phyloP scores from a whole-genome alignment of 202 grass and related monocot species.

The Zoysia matrella region DNA sequence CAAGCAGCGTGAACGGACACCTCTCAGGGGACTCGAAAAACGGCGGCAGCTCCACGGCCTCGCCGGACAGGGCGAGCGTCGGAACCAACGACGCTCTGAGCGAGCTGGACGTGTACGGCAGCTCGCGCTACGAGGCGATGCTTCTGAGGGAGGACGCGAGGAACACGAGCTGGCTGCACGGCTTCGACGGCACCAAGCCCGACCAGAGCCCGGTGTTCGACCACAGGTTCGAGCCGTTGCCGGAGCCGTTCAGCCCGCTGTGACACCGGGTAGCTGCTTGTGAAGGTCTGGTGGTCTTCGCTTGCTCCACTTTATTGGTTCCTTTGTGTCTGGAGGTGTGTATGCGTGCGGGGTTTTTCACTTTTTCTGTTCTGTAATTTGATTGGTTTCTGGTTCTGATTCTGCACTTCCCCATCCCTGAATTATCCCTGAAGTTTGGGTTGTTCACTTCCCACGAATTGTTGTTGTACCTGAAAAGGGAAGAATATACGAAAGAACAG shows the following conservation, averaged over 20 bases:
- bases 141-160: slow-evolving; percentile 77
- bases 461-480: too few relatives aligned
- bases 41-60: slow-evolving; percentile 54
- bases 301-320: background rate
- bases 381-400: slow-evolving; percentile 8
- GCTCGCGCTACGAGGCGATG: slow-evolving; percentile 79
- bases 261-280: slow-evolving; percentile 35
- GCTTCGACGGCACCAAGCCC: slow-evolving; percentile 64
- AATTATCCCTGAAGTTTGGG: slow-evolving; percentile 24
- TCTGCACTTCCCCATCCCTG: background rate
- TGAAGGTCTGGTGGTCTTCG: slow-evolving; percentile 36
- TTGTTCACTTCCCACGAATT: too few relatives aligned
- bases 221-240: slow-evolving; percentile 89
- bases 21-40: slow-evolving; percentile 60
- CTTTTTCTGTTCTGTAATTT: slow-evolving; percentile 37
- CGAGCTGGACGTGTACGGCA: slow-evolving; percentile 82
- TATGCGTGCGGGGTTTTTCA: slow-evolving; percentile 7
- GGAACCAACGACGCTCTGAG: slow-evolving; percentile 66
- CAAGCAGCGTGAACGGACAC: slow-evolving; percentile 56
- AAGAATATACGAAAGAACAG: too few relatives aligned
- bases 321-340: slow-evolving; percentile 25
- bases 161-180: slow-evolving; percentile 88
- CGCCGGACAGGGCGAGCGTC: slow-evolving; percentile 63
- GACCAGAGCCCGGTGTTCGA: slow-evolving; percentile 88
- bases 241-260: slow-evolving; percentile 86